Evolutionary conservation across 2,329 filamentous ascomycete species (phyloP).

Genomic region (Zalaria obscura): DNA sequence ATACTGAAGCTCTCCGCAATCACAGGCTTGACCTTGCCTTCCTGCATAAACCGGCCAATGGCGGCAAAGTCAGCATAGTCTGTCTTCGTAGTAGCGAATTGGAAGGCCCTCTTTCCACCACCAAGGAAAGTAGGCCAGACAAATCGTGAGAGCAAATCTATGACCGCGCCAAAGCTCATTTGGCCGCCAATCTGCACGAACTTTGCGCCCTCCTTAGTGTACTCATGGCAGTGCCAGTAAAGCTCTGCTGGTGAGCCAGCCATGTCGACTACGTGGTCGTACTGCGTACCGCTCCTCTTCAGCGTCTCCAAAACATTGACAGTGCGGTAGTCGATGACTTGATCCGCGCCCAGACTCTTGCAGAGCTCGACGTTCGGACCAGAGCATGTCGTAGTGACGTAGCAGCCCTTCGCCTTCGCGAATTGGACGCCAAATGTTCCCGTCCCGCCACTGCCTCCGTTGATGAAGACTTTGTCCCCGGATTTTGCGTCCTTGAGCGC

Average conservation of each 20-base stretch:
- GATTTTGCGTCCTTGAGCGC: conserved; percentile 21
- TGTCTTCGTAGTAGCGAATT: conserved; percentile 23
- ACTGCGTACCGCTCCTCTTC: conserved; percentile 31
- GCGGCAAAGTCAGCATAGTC: conserved; percentile 31
- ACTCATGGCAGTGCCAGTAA: conserved; percentile 39
- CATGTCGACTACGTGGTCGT: conserved; percentile 43
- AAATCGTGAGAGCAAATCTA: conserved; percentile 21
- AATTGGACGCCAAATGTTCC: conserved; percentile 50
- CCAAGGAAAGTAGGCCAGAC: conserved; percentile 34
- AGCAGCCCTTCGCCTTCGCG: conserved; percentile 44
- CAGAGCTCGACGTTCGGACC: conserved; percentile 42
- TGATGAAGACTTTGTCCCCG: conserved; percentile 45
- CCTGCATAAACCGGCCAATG: conserved; percentile 40
- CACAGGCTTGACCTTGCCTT: conserved; percentile 43
- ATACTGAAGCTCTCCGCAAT: conserved; percentile 42
- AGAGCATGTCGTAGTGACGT: conserved; percentile 47
- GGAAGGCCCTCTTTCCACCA: conserved; percentile 33
- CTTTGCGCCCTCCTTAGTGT: conserved; percentile 32
- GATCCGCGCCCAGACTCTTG: conserved; percentile 45
- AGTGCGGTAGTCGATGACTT: conserved; percentile 46
- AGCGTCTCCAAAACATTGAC: conserved; percentile 34
- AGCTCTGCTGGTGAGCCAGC: conserved; percentile 36
- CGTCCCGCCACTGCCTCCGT: conserved; percentile 48
- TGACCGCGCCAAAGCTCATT: conserved; percentile 16
- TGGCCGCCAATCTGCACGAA: conserved; percentile 39